Evolutionary conservation across 148 eudicot genomes (phyloP).

Genomic region (Rhododendron molle): DNA sequence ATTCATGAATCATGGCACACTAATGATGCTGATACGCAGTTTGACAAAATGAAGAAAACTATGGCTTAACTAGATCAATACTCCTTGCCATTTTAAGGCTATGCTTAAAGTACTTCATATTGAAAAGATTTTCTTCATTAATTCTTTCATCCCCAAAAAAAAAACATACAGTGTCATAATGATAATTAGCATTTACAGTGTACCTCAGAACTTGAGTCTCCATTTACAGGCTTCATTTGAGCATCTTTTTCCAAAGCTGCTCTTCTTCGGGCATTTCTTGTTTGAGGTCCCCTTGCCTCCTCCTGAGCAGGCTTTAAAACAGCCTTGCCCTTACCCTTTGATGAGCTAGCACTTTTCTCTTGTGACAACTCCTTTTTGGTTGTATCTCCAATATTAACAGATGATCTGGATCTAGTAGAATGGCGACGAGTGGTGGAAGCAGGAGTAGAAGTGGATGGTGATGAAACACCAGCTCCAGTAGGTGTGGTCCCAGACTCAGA

Average conservation of each 20-base stretch:
- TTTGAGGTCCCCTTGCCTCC: constrained; percentile 77
- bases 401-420: constrained; percentile 74
- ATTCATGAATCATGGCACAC: not conserved
- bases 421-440: constrained; percentile 58
- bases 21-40: not conserved
- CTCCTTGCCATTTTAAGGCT: not conserved
- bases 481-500: constrained; percentile 61
- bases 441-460: constrained; percentile 67
- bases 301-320: constrained; percentile 63
- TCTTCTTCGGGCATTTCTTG: constrained; percentile 81
- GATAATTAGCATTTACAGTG: constrained; percentile 2
- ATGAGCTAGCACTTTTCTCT: constrained; percentile 60
- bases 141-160: not conserved
- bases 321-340: constrained; percentile 92
- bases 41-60: not conserved
- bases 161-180: too few relatives aligned
- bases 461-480: constrained; percentile 56
- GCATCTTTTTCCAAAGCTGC: constrained; percentile 80
- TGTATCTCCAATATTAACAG: constrained; percentile 58
- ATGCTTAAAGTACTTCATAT: not conserved
- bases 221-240: constrained; percentile 58
- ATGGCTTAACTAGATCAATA: not conserved
- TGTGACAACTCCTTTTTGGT: constrained; percentile 45
- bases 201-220: constrained; percentile 90
- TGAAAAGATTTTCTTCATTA: not conserved